Conservation (phyloP, 768 basidiomycete species). For the Naganishia randhawae region DNA sequence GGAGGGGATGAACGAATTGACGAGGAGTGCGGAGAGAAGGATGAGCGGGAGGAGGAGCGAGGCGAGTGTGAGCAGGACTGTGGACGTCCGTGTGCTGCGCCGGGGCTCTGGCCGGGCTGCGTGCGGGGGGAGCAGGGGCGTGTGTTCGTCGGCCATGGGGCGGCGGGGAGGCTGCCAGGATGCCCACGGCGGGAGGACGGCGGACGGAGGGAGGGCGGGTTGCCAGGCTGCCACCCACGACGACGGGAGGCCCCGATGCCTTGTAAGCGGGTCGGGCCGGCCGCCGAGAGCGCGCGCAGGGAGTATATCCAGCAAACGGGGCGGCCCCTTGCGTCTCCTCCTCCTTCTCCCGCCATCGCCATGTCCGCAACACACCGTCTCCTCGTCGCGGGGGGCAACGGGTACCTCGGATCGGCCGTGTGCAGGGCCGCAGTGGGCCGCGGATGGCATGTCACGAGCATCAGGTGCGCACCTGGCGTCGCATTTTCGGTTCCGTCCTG, state of each 20-base stretch:
- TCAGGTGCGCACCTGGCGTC: slow-evolving; percentile 60
- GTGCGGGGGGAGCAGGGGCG: background rate
- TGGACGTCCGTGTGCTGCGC: slow-evolving; percentile 5
- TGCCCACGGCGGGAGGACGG: too few species aligned
- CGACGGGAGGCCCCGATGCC: too few species aligned
- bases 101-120: background rate
- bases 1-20: slow-evolving; percentile 41
- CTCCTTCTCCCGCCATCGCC: background rate
- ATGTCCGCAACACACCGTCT: slow-evolving; percentile 47
- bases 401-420: slow-evolving; percentile 92
- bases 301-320: background rate
- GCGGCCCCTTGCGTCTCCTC: background rate
- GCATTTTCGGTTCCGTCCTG: background rate
- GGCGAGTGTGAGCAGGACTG: slow-evolving; percentile 30
- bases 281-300: too few species aligned
- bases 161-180: too few species aligned
- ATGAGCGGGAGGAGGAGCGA: slow-evolving; percentile 33
- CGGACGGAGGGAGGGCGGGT: too few species aligned
- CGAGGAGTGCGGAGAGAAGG: slow-evolving; percentile 39
- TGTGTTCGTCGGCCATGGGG: background rate
- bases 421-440: slow-evolving; percentile 79
- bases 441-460: slow-evolving; percentile 81
- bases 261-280: too few species aligned
- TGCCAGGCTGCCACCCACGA: too few species aligned
- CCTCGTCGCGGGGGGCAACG: slow-evolving; percentile 97